Evolutionary conservation across 208 protist species (phyloP), one percentile per base, ranked within the genome.

Genomic region (Trypanosoma mega): DNA sequence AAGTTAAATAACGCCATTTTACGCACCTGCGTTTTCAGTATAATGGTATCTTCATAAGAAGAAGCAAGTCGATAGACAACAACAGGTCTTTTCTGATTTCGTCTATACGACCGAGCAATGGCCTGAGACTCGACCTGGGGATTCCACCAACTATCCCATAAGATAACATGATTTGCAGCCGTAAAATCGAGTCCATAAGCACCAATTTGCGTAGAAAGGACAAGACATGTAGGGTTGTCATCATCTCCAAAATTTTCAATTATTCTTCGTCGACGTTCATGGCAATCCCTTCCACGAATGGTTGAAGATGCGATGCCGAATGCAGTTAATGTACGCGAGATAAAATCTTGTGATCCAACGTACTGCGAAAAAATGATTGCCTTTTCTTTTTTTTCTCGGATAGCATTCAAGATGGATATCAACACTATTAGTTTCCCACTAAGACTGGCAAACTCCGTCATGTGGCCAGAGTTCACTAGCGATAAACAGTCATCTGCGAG

Each of bases 141-240:
- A 66, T 99, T 98, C 97, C 97, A 98, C 87, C 98, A 98, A n/a
- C 80, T 92, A 64, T 99, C 98, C 72, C 98, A 99, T 26, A 99
- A 88, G 29, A 99, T 86, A 5, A 99, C 98, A 18, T 98, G 99
- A 69, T 99, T 98, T 12, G 98, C 98, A 1, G 92, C 97, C 0
- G 93, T 96, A 30, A 99, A 90, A 68, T 99, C 99, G 41, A 99
- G 97, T 23, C 98, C 98, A 14, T 99, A 88, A 6, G 98, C 98
- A 18, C 96, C 97, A 34, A 98, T 96, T 45, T 96, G 92, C 3
- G 98, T 99, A 0, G 96, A 99, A 2, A 99, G 68, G 36, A 99
- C 78, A 52, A 99, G 70, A 21, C 69, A 79, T 7, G 52, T 62
- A 41, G 92, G 41, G 14, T 73, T 65, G 2, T 73, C 51, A 48